Evolutionary conservation across 129 eudicot species (phyloP).

Genomic region (Flaveria brownii): DNA sequence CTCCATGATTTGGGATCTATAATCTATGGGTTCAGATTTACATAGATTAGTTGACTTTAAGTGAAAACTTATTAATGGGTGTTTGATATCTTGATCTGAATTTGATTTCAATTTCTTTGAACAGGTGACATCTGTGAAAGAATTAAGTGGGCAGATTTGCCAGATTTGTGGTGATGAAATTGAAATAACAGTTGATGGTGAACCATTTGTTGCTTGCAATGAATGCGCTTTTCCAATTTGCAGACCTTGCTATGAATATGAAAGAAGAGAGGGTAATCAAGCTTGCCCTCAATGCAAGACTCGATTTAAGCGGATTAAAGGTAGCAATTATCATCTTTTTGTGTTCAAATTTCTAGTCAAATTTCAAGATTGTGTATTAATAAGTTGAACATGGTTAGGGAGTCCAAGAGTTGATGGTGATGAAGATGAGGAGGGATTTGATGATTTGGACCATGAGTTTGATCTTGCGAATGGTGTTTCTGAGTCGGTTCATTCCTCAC

Average conservation of each 20-base stretch:
- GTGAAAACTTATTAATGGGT: slow-evolving; percentile 11
- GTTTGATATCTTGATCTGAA: slow-evolving; percentile 35
- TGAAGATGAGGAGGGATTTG: slow-evolving; percentile 91
- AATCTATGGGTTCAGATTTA: slow-evolving; percentile 25
- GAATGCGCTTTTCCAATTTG: slow-evolving; percentile 96
- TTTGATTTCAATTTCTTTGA: background rate
- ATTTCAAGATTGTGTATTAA: slow-evolving; percentile 9
- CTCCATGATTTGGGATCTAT: background rate
- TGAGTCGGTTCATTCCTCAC: slow-evolving; percentile 46
- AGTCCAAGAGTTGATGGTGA: slow-evolving; percentile 95
- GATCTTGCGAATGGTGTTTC: slow-evolving; percentile 51
- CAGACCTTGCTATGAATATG: slow-evolving; percentile 88
- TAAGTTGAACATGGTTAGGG: slow-evolving; percentile 47
- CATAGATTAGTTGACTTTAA: slow-evolving; percentile 22
- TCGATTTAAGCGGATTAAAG: slow-evolving; percentile 80
- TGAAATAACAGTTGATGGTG: slow-evolving; percentile 70
- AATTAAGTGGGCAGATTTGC: slow-evolving; percentile 82
- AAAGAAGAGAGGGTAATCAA: slow-evolving; percentile 92
- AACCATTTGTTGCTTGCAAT: slow-evolving; percentile 90
- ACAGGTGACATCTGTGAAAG: slow-evolving; percentile 91
- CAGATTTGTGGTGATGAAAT: slow-evolving; percentile 98
- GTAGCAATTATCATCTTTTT: slow-evolving; percentile 29
- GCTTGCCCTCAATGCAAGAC: slow-evolving; percentile 98
- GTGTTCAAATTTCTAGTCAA: background rate
- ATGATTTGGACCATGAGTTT: slow-evolving; percentile 85